These are phyloP conservation scores for Choiromyces venosus DNA, from an alignment of 495 filamentous ascomycete species.

Conservation along the genomic window DNA sequence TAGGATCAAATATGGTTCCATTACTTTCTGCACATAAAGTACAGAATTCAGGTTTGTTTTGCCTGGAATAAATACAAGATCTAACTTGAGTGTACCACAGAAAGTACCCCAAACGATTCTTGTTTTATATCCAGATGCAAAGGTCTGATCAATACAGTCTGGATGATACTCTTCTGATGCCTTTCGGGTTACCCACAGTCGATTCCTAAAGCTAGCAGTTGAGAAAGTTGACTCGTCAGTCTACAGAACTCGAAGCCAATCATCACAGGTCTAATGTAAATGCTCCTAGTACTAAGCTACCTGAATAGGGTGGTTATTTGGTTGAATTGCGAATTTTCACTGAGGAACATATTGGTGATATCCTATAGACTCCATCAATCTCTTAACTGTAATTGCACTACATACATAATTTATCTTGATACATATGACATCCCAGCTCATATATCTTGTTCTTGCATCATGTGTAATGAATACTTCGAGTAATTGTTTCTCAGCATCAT, in stretches of 20 bases:
- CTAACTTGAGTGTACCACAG: slow-evolving; percentile 18
- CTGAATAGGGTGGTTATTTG: no score
- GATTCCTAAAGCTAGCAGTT: no score
- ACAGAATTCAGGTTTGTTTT: slow-evolving; percentile 17
- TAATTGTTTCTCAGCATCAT: background rate
- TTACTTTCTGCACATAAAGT: slow-evolving; percentile 3
- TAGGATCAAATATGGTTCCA: slow-evolving; percentile 15
- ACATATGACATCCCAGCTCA: no score
- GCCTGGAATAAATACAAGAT: slow-evolving; percentile 16
- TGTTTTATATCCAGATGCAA: slow-evolving; percentile 3
- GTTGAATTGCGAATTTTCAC: no score
- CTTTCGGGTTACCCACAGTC: slow-evolving; percentile 5
- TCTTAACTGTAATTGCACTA: no score
- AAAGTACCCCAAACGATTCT: slow-evolving; percentile 17
- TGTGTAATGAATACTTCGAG: slow-evolving; percentile 8
- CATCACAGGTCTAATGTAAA: slow-evolving; percentile 12
- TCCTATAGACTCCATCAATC: no score
- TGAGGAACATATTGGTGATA: no score
- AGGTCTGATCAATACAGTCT: slow-evolving; percentile 23
- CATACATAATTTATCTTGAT: no score
- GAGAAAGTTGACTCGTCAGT: no score
- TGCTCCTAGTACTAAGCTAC: background rate
- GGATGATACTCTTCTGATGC: slow-evolving; percentile 16
- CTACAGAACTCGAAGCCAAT: slow-evolving; percentile 13
- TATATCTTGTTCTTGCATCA: no score